Evolutionary conservation across 2,329 filamentous ascomycete species (phyloP).

Genomic region (Stemphylium vesicarium): DNA sequence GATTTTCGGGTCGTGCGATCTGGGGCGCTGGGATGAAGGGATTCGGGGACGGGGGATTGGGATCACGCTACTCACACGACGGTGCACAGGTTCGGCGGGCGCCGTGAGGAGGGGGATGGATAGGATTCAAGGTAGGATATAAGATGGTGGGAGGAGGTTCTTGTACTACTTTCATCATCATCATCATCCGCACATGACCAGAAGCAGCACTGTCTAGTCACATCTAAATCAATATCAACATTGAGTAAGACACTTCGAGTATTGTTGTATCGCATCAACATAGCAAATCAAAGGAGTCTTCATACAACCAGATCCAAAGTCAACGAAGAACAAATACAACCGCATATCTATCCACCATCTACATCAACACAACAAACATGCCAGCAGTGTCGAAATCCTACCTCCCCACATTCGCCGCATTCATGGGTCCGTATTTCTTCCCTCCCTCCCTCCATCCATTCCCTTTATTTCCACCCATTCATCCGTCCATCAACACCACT

Average conservation of each 20-base stretch:
- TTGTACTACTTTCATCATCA: too few relatives aligned
- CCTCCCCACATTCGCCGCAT: conserved; percentile 40
- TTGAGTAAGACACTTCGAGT: too few relatives aligned
- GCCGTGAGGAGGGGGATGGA: not conserved
- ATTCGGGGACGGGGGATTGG: not conserved
- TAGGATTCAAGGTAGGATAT: not conserved
- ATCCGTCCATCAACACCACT: not conserved
- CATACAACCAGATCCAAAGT: not conserved
- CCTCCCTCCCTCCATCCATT: not conserved
- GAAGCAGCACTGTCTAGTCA: too few relatives aligned
- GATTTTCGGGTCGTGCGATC: not conserved
- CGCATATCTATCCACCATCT: not conserved
- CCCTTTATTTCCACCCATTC: not conserved
- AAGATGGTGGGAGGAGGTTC: not conserved
- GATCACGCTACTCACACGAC: not conserved
- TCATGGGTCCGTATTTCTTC: conserved; percentile 34
- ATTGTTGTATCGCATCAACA: too few relatives aligned
- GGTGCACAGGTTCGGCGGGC: not conserved
- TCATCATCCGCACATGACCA: too few relatives aligned
- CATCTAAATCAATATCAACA: too few relatives aligned
- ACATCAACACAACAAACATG: conserved; percentile 27
- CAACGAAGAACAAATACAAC: not conserved
- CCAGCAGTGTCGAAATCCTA: conserved; percentile 41
- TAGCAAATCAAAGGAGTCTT: too few relatives aligned
- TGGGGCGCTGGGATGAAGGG: not conserved